phyloP scores from a whole-genome alignment of 179 eudicot species.

The Camellia oleifera region DNA sequence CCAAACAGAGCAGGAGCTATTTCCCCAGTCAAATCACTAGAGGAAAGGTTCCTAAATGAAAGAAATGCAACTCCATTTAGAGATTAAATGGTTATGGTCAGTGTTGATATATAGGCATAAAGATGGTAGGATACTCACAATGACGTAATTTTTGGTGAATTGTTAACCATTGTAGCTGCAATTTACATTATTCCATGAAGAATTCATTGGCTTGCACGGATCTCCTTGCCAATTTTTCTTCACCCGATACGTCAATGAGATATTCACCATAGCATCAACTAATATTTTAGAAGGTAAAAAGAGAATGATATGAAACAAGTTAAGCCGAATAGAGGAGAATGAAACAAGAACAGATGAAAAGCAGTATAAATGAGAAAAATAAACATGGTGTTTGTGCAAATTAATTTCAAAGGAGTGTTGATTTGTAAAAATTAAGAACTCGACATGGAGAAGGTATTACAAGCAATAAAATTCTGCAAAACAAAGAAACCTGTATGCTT shows the following conservation, averaged over 20 bases:
- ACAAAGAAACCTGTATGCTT: not conserved
- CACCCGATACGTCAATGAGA: conserved; percentile 22
- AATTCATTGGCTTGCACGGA: conserved; percentile 32
- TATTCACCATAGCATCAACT: conserved; percentile 31
- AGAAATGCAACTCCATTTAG: not conserved
- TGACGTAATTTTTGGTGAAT: not conserved
- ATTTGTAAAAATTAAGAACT: not conserved
- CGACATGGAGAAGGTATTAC: too few species aligned
- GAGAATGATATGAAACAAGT: not conserved
- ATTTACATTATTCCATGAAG: conserved; percentile 16
- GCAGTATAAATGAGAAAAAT: not conserved
- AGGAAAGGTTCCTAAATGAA: conserved; percentile 21
- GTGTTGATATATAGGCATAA: not conserved
- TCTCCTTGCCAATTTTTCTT: conserved; percentile 44
- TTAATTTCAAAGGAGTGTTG: conserved; percentile 3
- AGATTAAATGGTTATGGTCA: not conserved
- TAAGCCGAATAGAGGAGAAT: too few species aligned
- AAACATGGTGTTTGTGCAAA: not conserved
- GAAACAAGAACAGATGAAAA: not conserved
- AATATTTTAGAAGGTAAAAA: not conserved
- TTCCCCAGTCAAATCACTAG: conserved; percentile 18
- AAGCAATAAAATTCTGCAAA: not conserved
- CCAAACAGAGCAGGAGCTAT: conserved; percentile 17
- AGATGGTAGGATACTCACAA: not conserved
- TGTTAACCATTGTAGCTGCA: conserved; percentile 25